phyloP scores from a whole-genome alignment of 169 alveolate genomes.

The Plasmodium gaboni region DNA sequence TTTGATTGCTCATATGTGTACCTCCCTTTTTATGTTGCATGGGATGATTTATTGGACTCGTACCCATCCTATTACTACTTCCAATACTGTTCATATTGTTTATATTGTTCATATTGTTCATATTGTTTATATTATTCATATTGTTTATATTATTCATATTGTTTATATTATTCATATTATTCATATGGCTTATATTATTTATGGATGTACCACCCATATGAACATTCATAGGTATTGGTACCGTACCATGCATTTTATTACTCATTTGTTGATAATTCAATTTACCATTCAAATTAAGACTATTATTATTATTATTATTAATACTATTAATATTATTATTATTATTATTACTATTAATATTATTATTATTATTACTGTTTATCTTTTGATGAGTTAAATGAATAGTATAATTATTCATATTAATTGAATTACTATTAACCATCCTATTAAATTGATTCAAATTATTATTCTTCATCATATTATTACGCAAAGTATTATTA shows the following conservation, averaged over 20 bases:
- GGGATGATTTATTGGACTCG: neutral
- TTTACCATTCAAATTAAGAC: neutral
- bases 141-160: neutral
- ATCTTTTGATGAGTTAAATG: constrained; percentile 31
- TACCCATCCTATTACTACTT: neutral
- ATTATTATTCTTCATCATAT: constrained; percentile 41
- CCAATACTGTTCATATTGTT: neutral
- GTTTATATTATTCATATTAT: neutral
- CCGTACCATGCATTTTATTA: constrained; percentile 8
- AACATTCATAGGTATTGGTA: neutral
- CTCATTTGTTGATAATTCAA: constrained; percentile 12
- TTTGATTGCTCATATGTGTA: constrained; percentile 14
- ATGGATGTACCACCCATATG: constrained; percentile 2
- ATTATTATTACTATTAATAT: neutral
- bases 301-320: neutral
- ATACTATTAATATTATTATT: neutral
- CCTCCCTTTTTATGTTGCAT: constrained; percentile 3
- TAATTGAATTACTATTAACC: constrained; percentile 8
- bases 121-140: neutral
- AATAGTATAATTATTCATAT: constrained; percentile 15
- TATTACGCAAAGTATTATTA: constrained; percentile 9
- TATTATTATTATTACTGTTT: constrained; percentile 13
- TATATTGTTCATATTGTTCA: constrained; percentile 1
- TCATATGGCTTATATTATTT: neutral
- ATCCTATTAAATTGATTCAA: constrained; percentile 40